phyloP scores from a whole-genome alignment of 495 filamentous ascomycete genomes.

The Podospora sp. region DNA sequence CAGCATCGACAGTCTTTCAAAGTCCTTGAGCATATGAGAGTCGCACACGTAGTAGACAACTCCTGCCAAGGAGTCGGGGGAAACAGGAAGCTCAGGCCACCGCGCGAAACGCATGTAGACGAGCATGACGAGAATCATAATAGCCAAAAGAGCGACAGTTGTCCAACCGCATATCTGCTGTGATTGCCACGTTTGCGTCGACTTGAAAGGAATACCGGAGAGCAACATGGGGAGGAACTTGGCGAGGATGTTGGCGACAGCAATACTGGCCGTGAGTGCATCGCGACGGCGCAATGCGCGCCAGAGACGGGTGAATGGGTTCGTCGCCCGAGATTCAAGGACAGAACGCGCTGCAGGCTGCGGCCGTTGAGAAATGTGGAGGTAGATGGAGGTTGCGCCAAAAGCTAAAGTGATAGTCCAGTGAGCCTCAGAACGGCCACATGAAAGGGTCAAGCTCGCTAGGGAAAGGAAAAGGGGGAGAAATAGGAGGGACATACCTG shows the following conservation, averaged over 20 bases:
- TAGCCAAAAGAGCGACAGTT: background rate
- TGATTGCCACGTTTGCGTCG: background rate
- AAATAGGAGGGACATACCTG: background rate
- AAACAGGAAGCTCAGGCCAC: background rate
- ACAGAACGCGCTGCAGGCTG: background rate
- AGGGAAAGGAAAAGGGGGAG: background rate
- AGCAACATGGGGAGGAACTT: background rate
- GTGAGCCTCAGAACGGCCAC: no score
- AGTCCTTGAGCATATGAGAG: constrained; percentile 19
- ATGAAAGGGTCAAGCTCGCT: no score
- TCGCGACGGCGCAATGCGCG: background rate
- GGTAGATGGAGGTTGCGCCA: background rate
- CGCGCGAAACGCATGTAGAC: background rate
- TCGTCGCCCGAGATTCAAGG: background rate
- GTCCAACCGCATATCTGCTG: background rate
- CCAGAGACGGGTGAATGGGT: background rate
- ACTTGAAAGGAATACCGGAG: background rate
- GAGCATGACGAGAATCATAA: background rate
- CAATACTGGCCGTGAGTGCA: background rate
- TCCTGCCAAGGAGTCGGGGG: background rate
- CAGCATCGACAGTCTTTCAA: constrained; percentile 35
- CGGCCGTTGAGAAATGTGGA: background rate
- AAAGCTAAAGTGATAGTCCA: no score
- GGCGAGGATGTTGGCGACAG: background rate
- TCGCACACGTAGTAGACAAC: background rate